Percentiles rank a stretch among this genome's conserved stretches.
Conservation (phyloP, 305 asterid genomes). For the Stenogyne calaminthoides region DNA sequence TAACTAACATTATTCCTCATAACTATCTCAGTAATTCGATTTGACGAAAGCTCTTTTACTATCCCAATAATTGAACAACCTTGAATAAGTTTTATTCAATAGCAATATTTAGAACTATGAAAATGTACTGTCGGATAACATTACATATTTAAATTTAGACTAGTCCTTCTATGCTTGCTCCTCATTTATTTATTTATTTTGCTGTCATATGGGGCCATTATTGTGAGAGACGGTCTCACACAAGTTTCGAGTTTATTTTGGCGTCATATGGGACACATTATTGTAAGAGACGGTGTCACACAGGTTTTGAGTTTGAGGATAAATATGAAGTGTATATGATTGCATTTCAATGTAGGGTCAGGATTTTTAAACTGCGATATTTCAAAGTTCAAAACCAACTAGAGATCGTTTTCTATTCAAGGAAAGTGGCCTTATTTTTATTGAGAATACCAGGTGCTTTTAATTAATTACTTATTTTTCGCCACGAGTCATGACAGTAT, state of each 20-base stretch:
- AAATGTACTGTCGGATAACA: too few relatives aligned
- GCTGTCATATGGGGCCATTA: too few relatives aligned
- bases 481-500: background rate
- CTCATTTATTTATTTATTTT: too few relatives aligned
- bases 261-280: background rate
- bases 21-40: background rate
- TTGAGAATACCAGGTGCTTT: background rate
- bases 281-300: too few relatives aligned
- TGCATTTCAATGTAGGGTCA: background rate
- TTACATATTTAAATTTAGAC: too few relatives aligned
- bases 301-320: background rate
- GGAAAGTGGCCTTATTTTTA: slow-evolving; percentile 16
- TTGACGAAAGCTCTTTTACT: too few relatives aligned
- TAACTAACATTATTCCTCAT: background rate
- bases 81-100: too few relatives aligned
- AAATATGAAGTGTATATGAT: background rate
- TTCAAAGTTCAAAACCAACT: background rate
- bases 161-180: too few relatives aligned
- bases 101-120: too few relatives aligned
- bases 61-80: too few relatives aligned
- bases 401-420: slow-evolving; percentile 1
- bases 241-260: too few relatives aligned
- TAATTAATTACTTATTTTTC: background rate
- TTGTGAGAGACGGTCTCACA: too few relatives aligned
- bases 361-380: background rate